Evolutionary conservation across 345 rosid species (phyloP).

Genomic region (Rhizophora apiculata): DNA sequence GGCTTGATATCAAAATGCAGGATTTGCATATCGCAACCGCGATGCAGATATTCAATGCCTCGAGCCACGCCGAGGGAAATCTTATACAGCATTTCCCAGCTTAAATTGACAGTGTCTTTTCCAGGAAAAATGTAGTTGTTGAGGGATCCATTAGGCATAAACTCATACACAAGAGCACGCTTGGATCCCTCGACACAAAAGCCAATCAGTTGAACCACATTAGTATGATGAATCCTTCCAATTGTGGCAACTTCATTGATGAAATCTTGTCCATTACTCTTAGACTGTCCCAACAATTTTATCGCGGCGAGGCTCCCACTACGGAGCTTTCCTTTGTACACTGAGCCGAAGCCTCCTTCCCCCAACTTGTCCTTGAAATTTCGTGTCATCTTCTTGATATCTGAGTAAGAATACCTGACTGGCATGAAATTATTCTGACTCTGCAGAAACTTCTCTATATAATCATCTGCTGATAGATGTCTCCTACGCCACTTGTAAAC

Average conservation of each 20-base stretch:
- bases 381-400: neutral
- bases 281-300: too few species aligned
- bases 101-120: neutral
- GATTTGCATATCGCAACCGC: slow-evolving; percentile 4
- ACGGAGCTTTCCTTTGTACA: too few species aligned
- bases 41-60: slow-evolving; percentile 6
- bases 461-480: neutral
- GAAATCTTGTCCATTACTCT: too few species aligned
- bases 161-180: slow-evolving; percentile 2
- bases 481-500: neutral
- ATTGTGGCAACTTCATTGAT: neutral
- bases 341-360: too few species aligned
- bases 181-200: slow-evolving; percentile 7
- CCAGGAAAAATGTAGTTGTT: neutral
- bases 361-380: slow-evolving; percentile 8
- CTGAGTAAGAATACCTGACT: neutral
- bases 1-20: slow-evolving; percentile 14
- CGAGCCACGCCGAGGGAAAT: slow-evolving; percentile 10
- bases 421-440: neutral
- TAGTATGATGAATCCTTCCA: slow-evolving; percentile 11
- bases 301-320: too few species aligned
- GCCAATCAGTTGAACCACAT: slow-evolving; percentile 11
- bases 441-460: neutral
- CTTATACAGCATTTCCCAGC: neutral
- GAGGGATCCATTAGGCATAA: slow-evolving; percentile 17